Evolutionary conservation across 495 filamentous ascomycete genomes (phyloP), one percentile per base, ranked within the genome.

Genomic region (Aspergillus baeticus): DNA sequence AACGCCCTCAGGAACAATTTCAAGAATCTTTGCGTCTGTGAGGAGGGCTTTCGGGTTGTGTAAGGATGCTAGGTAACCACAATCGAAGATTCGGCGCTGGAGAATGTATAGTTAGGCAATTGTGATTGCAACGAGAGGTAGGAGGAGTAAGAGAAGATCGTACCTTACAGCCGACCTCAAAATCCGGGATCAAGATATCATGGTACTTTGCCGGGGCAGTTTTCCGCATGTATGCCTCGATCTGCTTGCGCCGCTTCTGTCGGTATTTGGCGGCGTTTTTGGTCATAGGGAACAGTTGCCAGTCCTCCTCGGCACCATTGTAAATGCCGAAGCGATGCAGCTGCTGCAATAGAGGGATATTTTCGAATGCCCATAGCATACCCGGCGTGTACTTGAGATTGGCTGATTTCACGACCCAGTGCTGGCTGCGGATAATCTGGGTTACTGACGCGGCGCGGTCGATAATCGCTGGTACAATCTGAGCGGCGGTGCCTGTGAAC

Each of bases 81-180:
- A 65, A 44, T 84, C 80, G 50, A 78, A 77, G 41, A 86, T 69
- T 8, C 76, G 65, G 17, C 79, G 60, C 63, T 70, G 2, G 10
- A 41, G 7, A 14, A 26, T 8, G 35, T 23, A 37, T 49, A 11
- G 22, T 17, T 20, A 13, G 18, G 20, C 13, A 17, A 5, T 3
- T 17, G 2, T 17, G 13, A 11, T 37, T 13, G 3, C 14, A 5
- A 42, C 38, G 17, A 17, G 13, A 18, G 3, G 8, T 4, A 18
- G 13, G 18, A 18, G 18, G 22, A 5, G n/a, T 22, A 23, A 10
- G 31, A 18, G 29, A 15, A 17, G 18, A 14, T 11, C 29, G 7
- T 18, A 69, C 66, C 64, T 84, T 85, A 66, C 82, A 85, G 10
- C 77, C 77, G 7, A 84, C 65, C 6, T 75, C 72, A 47, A 79